Conservation (phyloP, 176 grass and related monocot genomes). For the Pharus latifolius region DNA sequence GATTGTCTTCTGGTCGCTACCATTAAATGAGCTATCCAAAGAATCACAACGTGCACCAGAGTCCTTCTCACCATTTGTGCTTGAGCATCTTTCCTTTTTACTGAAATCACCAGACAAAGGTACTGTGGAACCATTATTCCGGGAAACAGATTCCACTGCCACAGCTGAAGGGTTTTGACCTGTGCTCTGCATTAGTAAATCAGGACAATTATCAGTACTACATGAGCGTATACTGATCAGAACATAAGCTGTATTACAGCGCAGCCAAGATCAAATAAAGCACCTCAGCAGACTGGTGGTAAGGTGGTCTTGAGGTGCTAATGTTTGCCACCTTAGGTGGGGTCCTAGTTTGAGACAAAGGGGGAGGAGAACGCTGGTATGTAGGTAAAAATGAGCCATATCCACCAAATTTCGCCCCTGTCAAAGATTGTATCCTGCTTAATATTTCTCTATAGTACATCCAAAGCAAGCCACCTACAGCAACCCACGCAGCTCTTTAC, state of each 20-base stretch:
- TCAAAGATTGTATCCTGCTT: conserved; percentile 15
- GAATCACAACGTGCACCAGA: conserved; percentile 14
- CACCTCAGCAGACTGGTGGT: conserved; percentile 41
- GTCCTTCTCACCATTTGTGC: conserved; percentile 17
- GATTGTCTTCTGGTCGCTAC: conserved; percentile 41
- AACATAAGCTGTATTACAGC: background rate
- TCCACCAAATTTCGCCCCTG: conserved; percentile 72
- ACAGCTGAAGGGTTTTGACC: conserved; percentile 29
- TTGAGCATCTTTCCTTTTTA: conserved; percentile 29
- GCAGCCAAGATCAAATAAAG: background rate
- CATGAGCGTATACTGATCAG: background rate
- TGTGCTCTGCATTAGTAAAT: conserved; percentile 37
- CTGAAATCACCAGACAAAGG: conserved; percentile 33
- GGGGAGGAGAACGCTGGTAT: conserved; percentile 49
- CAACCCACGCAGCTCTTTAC: conserved; percentile 24
- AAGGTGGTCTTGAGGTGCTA: conserved; percentile 43
- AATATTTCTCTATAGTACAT: background rate
- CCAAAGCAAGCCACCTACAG: background rate
- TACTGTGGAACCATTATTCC: conserved; percentile 20
- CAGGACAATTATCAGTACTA: conserved; percentile 4
- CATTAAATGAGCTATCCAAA: conserved; percentile 27
- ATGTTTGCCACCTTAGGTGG: conserved; percentile 18
- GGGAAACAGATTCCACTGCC: conserved; percentile 28
- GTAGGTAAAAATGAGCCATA: conserved; percentile 88
- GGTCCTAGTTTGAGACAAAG: conserved; percentile 40